Base-by-base conservation (phyloP, 225 moss, liverwort and hornwort species). In the Sphagnum contortum region DNA sequence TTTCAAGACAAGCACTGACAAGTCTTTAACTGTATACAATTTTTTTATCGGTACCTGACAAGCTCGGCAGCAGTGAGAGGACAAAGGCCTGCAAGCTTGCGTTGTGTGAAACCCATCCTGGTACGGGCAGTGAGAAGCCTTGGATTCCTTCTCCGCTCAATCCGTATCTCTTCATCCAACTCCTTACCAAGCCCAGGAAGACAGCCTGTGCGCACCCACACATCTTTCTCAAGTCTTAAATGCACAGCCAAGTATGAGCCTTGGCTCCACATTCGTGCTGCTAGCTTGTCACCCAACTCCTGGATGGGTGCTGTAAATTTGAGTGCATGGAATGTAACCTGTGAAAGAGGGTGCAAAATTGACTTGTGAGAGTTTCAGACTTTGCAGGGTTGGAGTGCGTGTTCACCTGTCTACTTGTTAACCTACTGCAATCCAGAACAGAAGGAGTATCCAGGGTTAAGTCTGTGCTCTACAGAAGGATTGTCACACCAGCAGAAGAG, bases 151-250 rank as follows among this genome's bases (percentile, higher is more conserved):
- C 72, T 79, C 29, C 87, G 77, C 63, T 74, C 69, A 51, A 48
- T 59, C 11, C 76, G 59, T 12, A 89, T 71, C 69, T 70, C 76
- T n/a, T 57, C 82, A 3, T 89, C 89, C 3, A 77, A 64, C 47
- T 76, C 67, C 3, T 53, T 71, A 4, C 82, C 82, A n/a, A 89
- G 50, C 12, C 84, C 87, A 0, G 87, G 79, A 3, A 87, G 76
- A 13, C 89, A 89, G 3, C 87, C 89, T 0, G 87, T 89, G 51
- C 87, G 67, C 6, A 89, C 63, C 89, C 89, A 89, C 48, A 87
- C 89, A 14, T 89, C 89, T 14, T 71, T 74, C 81, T 89, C 89
- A 9, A 87, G 64, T 45, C 87, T 2, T 62, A 89, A 66, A 65
- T 89, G 89, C 10, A 89, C 67, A 2, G 89, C 80, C 66, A 87